Evolutionary conservation across 2,329 filamentous ascomycete genomes (phyloP), one percentile per base, ranked within the genome.

Genomic region (Fusarium pseudocircinatum): DNA sequence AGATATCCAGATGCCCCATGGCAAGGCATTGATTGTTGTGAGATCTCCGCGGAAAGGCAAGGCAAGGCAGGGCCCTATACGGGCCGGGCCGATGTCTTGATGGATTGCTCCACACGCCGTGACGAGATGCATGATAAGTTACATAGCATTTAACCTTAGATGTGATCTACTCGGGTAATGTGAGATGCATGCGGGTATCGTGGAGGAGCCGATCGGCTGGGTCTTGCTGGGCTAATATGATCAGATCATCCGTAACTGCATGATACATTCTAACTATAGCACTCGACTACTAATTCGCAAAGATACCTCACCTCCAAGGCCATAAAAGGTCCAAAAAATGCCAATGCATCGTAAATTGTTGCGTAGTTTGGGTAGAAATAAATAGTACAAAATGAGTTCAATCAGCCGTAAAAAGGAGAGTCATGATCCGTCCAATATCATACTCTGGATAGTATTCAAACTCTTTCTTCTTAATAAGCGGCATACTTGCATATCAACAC

Each of bases 201-300:
- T 32, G 36, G 64, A 67, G 56, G 49, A 7, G 11, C 42, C 50
- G 36, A 42, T 37, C 52, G n/a, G 30, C 24, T 44, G 47, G 49
- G 22, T n/a, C 37, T 18, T n/a, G 40, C 8, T 47, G 26, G 39
- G 11, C 8, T n/a, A 13, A 14, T 11, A 30, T 24, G 20, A 37
- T 56, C 57, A 56, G 49, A 69, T 69, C 57, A 63, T 68, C 32
- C 13, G 22, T n/a, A 63, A 40, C 36, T 32, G 37, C 49, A 42
- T 61, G 37, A 56, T 61, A 24, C 6, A 4, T 43, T 43, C 20
- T n/a, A 7, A 20, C 13, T 22, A 20, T 20, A 36, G 32, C 26
- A 13, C 24, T 28, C 20, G 13, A n/a, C 50, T 42, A 14, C 24
- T 50, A 6, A 22, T 32, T 14, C 46, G 18, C 15, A 28, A 22